A percentile compares a stretch with the other conserved stretches of the same genome.
These are phyloP conservation scores for Stephanodiscus triporus DNA, from an alignment of 108 stramenopile genomes.

Conservation along the genomic window DNA sequence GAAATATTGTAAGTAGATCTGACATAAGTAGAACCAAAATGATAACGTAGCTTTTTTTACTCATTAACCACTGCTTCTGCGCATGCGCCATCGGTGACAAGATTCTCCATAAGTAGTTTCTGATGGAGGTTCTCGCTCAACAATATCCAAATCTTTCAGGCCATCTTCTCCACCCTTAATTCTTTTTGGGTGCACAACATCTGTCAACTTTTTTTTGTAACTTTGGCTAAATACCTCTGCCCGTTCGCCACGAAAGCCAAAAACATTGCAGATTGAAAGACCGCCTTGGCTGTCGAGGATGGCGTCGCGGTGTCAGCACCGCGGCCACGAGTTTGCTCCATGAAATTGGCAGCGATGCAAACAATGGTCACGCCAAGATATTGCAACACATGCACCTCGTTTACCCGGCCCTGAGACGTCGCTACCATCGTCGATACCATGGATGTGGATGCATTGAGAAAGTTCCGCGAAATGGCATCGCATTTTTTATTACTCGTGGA, in stretches of 20 bases:
- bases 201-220: conserved; percentile 25
- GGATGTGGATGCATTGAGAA: conserved; percentile 43
- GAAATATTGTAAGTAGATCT: too few relatives aligned
- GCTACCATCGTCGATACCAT: conserved; percentile 52
- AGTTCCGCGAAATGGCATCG: conserved; percentile 33
- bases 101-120: too few relatives aligned
- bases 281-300: conserved; percentile 16
- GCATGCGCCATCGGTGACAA: too few relatives aligned
- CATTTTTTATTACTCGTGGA: conserved; percentile 9
- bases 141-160: too few relatives aligned
- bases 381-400: conserved; percentile 48
- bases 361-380: conserved; percentile 51
- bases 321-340: conserved; percentile 23
- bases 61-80: too few relatives aligned
- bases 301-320: background rate
- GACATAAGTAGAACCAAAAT: too few relatives aligned
- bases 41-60: too few relatives aligned
- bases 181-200: background rate
- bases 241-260: conserved; percentile 53
- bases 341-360: conserved; percentile 51
- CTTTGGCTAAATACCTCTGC: conserved; percentile 44
- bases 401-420: conserved; percentile 44
- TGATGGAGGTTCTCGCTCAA: too few relatives aligned
- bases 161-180: too few relatives aligned
- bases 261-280: conserved; percentile 50